phyloP scores from a whole-genome alignment of 2,329 filamentous ascomycete species.

The Aureobasidium sp. region DNA sequence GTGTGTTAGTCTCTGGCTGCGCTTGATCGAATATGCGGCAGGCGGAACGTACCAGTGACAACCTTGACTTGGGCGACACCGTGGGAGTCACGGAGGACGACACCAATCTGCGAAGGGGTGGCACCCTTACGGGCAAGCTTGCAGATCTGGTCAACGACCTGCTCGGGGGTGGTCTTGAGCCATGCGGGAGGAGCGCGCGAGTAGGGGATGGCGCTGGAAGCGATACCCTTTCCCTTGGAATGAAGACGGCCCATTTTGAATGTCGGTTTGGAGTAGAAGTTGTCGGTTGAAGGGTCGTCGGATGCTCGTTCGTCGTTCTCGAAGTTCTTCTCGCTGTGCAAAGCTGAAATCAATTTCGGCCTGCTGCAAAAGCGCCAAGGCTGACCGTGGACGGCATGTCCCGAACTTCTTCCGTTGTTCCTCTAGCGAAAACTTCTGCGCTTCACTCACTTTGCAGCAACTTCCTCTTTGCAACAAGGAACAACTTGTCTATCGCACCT shows the following conservation, averaged over 20 bases:
- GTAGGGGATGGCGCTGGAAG: constrained; percentile 91
- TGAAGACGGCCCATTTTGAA: constrained; percentile 92
- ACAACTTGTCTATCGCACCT: not conserved
- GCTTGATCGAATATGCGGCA: not conserved
- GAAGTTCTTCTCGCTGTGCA: not conserved
- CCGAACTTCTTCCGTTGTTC: not conserved
- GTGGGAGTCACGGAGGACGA: constrained; percentile 95
- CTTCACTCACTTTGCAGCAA: not conserved
- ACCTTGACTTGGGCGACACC: constrained; percentile 97
- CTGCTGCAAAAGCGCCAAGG: not conserved
- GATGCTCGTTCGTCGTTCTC: constrained; percentile 12
- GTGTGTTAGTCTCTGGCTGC: constrained; percentile 9
- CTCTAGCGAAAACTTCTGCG: not conserved
- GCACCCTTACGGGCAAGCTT: constrained; percentile 99
- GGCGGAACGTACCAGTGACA: constrained; percentile 70
- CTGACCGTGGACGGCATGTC: not conserved
- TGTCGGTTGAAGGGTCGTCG: constrained; percentile 11
- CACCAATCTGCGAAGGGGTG: constrained; percentile 97
- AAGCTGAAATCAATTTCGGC: not conserved
- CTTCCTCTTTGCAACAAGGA: not conserved
- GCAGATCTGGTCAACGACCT: constrained; percentile 98
- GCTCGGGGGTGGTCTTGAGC: constrained; percentile 98
- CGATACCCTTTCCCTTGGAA: constrained; percentile 99
- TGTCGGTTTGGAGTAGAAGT: constrained; percentile 15
- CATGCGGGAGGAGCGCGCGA: constrained; percentile 85